phyloP scores from a whole-genome alignment of 1,139 yeast species.

The Pichia sp. region DNA sequence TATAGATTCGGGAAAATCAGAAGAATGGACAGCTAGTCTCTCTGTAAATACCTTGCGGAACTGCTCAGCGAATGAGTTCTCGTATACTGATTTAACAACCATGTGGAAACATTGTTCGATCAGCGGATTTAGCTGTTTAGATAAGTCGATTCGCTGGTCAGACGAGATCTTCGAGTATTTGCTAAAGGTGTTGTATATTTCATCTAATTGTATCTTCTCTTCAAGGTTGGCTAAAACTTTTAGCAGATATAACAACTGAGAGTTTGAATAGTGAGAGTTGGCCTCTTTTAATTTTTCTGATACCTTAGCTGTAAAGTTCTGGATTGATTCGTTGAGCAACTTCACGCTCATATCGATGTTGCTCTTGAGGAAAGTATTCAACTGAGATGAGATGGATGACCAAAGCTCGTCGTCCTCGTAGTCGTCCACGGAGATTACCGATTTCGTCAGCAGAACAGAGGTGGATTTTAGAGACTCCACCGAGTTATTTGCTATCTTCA shows the following conservation, averaged over 20 bases:
- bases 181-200: slow-evolving; percentile 7
- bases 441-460: slow-evolving; percentile 18
- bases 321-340: slow-evolving; percentile 15
- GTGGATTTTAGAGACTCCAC: slow-evolving; percentile 17
- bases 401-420: slow-evolving; percentile 26
- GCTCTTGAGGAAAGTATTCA: slow-evolving; percentile 12
- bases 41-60: slow-evolving; percentile 1
- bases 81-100: slow-evolving; percentile 8
- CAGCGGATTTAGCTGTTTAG: slow-evolving; percentile 11
- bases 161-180: slow-evolving; percentile 1
- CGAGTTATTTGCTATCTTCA: slow-evolving; percentile 15
- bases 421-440: slow-evolving; percentile 28
- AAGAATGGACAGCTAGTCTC: slow-evolving; percentile 9
- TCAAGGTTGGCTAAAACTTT: slow-evolving; percentile 19
- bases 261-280: slow-evolving; percentile 2
- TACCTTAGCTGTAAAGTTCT: slow-evolving; percentile 13
- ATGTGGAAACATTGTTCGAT: slow-evolving; percentile 15
- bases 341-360: slow-evolving; percentile 13
- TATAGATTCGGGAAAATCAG: slow-evolving; percentile 5
- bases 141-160: slow-evolving; percentile 8
- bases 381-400: slow-evolving; percentile 11
- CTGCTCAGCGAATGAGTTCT: slow-evolving; percentile 4
- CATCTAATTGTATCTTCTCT: slow-evolving; percentile 13
- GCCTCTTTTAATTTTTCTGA: slow-evolving; percentile 1
- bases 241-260: slow-evolving; percentile 17